Evolutionary conservation across 352 stramenopile species (phyloP), one percentile per base, ranked within the genome.

Genomic region (Pythium graminicola): DNA sequence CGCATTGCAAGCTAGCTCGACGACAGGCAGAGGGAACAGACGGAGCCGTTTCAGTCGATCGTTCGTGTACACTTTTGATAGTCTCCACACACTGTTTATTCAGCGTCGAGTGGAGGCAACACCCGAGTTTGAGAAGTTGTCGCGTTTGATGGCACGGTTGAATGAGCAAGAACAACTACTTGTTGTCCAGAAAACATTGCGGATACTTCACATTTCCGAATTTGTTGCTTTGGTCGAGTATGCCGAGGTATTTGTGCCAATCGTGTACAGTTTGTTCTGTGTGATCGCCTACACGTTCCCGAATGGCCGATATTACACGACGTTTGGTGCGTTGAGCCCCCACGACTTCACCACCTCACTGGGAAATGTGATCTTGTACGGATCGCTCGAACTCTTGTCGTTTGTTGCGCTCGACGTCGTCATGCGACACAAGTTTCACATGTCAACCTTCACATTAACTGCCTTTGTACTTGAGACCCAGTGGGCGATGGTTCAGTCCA

Each of bases 201-300:
- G 44, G 6, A 57, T 73, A 3, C 57, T 73, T 6, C 49, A 69
- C n/a, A 61, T 61, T 24, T 38, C 58, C 43, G 61, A 71, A 46
- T 69, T 73, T 53, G 32, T 69, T 1, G 20, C 69, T 28, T 45
- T 73, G 8, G 29, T 70, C n/a, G 67, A 76, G 45, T 76, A 67
- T 50, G 55, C 54, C 0, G 61, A 72, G 38, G 54, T 72, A 1
- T 65, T 72, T 39, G 47, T 72, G 5, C 67, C 64, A 1, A 43
- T 67, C 24, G 38, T 68, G 20, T 76, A 72, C 48, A 60, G 44
- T 16, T 43, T 70, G 29, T 75, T 72, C n/a, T 60, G 62, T 22
- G 33, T 43, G n/a, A 62, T 65, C 23, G 57, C 64, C 8, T 70
- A 65, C 32, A 23, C 54, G 19, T 55, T 75, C 13, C 60, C 60